Evolutionary conservation across 352 stramenopile species (phyloP).

Genomic region (Pythium biforme): DNA sequence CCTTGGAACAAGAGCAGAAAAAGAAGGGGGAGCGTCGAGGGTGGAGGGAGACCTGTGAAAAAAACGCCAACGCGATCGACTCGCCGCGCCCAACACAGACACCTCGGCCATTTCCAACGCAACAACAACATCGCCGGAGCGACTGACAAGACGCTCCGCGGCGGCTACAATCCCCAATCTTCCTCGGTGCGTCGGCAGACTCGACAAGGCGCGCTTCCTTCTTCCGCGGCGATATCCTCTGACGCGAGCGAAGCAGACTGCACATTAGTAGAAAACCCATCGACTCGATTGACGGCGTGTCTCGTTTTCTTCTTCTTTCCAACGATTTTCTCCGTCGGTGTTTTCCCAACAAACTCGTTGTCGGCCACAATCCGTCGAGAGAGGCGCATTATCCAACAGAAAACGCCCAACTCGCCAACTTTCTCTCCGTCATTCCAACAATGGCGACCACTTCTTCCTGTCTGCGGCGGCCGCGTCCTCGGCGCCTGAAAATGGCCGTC

Average conservation of each 20-base stretch:
- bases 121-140: background rate
- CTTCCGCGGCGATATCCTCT: too few relatives aligned
- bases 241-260: too few relatives aligned
- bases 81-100: conserved; percentile 3
- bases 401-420: too few relatives aligned
- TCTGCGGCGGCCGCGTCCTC: conserved; percentile 10
- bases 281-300: too few relatives aligned
- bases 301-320: too few relatives aligned
- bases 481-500: background rate
- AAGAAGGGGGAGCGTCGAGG: background rate
- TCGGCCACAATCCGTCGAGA: too few relatives aligned
- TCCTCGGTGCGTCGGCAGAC: too few relatives aligned
- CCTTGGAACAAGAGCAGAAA: conserved; percentile 4
- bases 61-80: conserved; percentile 3
- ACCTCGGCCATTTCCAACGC: background rate
- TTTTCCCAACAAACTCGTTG: too few relatives aligned
- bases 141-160: background rate
- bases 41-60: background rate
- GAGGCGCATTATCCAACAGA: too few relatives aligned
- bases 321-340: too few relatives aligned
- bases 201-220: too few relatives aligned
- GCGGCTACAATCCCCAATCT: background rate
- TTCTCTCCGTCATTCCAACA: background rate
- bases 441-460: conserved; percentile 1
- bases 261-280: too few relatives aligned